A percentile compares a stretch with the other conserved stretches of the same genome.
These are phyloP conservation scores for Cynanchum wilfordii DNA, from an alignment of 257 asterid genomes.

Conservation along the genomic window DNA sequence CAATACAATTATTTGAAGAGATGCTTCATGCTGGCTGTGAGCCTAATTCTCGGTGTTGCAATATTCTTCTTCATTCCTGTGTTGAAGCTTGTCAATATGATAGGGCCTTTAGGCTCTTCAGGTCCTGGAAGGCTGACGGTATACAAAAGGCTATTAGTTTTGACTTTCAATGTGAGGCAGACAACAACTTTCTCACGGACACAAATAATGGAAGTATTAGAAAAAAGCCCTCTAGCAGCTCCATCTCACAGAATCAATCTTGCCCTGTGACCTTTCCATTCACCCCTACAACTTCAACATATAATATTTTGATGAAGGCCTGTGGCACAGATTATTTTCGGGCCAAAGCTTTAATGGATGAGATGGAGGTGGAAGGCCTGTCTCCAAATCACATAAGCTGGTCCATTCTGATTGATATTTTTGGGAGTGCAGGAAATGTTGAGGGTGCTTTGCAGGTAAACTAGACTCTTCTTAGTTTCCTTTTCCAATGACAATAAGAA, in stretches of 20 bases:
- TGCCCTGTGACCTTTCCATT: slow-evolving; percentile 51
- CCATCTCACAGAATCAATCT: slow-evolving; percentile 29
- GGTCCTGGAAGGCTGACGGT: slow-evolving; percentile 66
- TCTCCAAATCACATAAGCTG: slow-evolving; percentile 83
- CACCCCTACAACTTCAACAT: slow-evolving; percentile 72
- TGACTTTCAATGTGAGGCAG: slow-evolving; percentile 22
- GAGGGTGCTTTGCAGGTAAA: slow-evolving; percentile 63
- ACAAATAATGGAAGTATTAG: slow-evolving; percentile 19
- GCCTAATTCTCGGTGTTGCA: slow-evolving; percentile 81
- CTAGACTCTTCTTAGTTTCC: slow-evolving; percentile 12
- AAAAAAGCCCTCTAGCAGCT: slow-evolving; percentile 4
- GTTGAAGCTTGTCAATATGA: slow-evolving; percentile 86
- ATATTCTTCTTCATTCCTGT: slow-evolving; percentile 87
- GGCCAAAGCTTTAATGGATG: slow-evolving; percentile 84
- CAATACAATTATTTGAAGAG: slow-evolving; percentile 64
- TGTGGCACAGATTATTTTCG: slow-evolving; percentile 77
- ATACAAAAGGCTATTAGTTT: slow-evolving; percentile 30
- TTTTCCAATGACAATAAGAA: not conserved
- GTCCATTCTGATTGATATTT: slow-evolving; percentile 76
- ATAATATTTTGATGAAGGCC: slow-evolving; percentile 91
- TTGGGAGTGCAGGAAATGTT: slow-evolving; percentile 64
- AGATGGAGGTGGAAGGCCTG: slow-evolving; percentile 75
- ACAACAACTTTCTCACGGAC: slow-evolving; percentile 11
- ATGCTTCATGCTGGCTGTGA: slow-evolving; percentile 76
- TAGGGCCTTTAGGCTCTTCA: slow-evolving; percentile 82